phyloP scores from a whole-genome alignment of 2,329 filamentous ascomycete genomes.

The Neonectria magnoliae region DNA sequence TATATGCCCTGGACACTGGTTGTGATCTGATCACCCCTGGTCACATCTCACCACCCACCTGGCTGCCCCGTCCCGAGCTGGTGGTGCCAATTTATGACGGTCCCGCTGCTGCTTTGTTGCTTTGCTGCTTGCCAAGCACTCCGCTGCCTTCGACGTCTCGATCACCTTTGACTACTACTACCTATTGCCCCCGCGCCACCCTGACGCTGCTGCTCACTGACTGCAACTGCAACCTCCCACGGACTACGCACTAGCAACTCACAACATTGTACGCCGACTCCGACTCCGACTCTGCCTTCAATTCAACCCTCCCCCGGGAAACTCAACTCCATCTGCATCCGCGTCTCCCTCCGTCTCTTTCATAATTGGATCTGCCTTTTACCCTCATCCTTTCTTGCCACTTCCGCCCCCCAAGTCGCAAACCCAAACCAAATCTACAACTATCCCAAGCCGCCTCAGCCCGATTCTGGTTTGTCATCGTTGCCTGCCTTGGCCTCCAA shows the following conservation, averaged over 20 bases:
- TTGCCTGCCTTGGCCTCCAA: constrained; percentile 9
- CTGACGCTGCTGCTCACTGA: constrained; percentile 15
- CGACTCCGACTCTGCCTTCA: constrained; percentile 14
- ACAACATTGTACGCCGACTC: constrained; percentile 10
- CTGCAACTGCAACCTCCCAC: constrained; percentile 16
- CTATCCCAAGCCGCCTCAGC: constrained; percentile 6
- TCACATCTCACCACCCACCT: constrained; percentile 8
- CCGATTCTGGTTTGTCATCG: constrained; percentile 6
- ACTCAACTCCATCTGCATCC: constrained; percentile 15
- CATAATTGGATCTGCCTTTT: constrained; percentile 1
- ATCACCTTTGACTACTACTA: constrained; percentile 21
- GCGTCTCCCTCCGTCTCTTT: constrained; percentile 9
- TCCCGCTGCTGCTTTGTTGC: constrained; percentile 10
- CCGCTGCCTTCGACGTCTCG: constrained; percentile 18
- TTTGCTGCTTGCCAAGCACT: constrained; percentile 14
- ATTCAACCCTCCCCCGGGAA: background rate
- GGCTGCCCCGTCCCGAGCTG: constrained; percentile 18
- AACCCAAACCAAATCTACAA: constrained; percentile 8
- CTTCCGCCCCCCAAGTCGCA: constrained; percentile 4
- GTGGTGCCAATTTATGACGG: constrained; percentile 23
- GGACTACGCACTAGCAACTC: constrained; percentile 8
- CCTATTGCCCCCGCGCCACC: constrained; percentile 21
- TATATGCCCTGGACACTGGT: constrained; percentile 1
- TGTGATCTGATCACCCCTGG: constrained; percentile 19
- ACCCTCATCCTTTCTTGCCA: background rate